A percentile compares a stretch with the other conserved stretches of the same genome.
These are phyloP conservation scores for Solanum tarijense DNA, from an alignment of 257 asterid genomes.

Conservation along the genomic window DNA sequence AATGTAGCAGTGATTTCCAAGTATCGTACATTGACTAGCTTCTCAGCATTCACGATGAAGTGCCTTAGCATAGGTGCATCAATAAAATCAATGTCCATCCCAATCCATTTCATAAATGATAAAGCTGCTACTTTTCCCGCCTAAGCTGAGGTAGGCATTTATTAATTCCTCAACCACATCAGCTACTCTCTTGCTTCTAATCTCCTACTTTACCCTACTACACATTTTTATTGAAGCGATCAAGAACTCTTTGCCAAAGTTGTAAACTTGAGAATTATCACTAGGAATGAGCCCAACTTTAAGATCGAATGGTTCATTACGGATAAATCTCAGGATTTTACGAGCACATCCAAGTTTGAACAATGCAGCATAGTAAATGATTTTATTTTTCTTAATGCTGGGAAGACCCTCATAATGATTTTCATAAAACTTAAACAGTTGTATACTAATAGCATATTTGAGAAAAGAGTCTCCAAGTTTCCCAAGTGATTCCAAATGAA, in stretches of 20 bases:
- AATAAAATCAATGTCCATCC: neutral
- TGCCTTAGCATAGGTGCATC: neutral
- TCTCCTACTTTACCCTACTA: neutral
- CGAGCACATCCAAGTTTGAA: constrained; percentile 59
- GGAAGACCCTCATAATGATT: constrained; percentile 62
- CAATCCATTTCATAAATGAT: neutral
- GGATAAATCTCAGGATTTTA: constrained; percentile 18
- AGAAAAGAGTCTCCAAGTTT: constrained; percentile 78
- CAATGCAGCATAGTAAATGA: constrained; percentile 41
- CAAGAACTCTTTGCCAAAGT: neutral
- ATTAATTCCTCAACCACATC: neutral
- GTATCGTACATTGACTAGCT: neutral
- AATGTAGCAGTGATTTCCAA: neutral
- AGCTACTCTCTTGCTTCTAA: neutral
- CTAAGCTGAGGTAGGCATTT: neutral
- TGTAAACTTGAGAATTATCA: neutral
- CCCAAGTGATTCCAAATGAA: constrained; percentile 75
- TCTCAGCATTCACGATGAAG: neutral
- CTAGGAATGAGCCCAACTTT: no score
- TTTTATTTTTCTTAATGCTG: constrained; percentile 30
- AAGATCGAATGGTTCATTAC: neutral
- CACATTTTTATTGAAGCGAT: neutral
- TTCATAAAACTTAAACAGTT: constrained; percentile 42
- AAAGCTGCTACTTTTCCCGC: neutral
- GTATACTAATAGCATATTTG: constrained; percentile 54